Evolutionary conservation across 345 rosid species (phyloP).

Genomic region (Hibiscus mutabilis): DNA sequence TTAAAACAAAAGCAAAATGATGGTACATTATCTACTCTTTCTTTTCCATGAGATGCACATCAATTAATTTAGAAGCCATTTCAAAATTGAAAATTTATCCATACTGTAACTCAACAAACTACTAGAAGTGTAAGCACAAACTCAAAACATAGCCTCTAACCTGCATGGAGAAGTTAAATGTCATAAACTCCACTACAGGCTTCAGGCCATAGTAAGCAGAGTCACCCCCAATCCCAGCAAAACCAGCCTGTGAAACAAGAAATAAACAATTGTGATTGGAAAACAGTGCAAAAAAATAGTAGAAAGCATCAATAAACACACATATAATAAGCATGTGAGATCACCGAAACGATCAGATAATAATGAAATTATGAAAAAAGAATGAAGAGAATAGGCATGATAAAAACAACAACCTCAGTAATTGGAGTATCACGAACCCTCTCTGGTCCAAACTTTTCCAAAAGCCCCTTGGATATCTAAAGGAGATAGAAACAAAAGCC

Average conservation of each 20-base stretch:
- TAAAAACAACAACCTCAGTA: constrained; percentile 53
- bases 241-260: constrained; percentile 53
- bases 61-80: background rate
- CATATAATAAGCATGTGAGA: background rate
- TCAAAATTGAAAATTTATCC: background rate
- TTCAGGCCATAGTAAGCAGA: constrained; percentile 84
- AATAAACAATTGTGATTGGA: constrained; percentile 6
- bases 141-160: constrained; percentile 22
- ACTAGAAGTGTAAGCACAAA: background rate
- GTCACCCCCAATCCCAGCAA: constrained; percentile 94
- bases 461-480: constrained; percentile 47
- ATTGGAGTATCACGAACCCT: constrained; percentile 90
- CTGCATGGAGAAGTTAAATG: constrained; percentile 94
- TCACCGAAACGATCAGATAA: background rate
- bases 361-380: background rate
- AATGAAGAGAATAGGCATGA: background rate
- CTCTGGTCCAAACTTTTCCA: constrained; percentile 85
- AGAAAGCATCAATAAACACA: background rate
- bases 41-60: background rate
- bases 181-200: constrained; percentile 91
- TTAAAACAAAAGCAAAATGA: background rate
- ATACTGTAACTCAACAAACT: background rate
- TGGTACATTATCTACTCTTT: background rate
- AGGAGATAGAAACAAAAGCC: constrained; percentile 1
- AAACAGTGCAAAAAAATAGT: background rate